Base-by-base conservation (phyloP, 2,329 filamentous ascomycete species). In the Sordariomycetes sp. region DNA sequence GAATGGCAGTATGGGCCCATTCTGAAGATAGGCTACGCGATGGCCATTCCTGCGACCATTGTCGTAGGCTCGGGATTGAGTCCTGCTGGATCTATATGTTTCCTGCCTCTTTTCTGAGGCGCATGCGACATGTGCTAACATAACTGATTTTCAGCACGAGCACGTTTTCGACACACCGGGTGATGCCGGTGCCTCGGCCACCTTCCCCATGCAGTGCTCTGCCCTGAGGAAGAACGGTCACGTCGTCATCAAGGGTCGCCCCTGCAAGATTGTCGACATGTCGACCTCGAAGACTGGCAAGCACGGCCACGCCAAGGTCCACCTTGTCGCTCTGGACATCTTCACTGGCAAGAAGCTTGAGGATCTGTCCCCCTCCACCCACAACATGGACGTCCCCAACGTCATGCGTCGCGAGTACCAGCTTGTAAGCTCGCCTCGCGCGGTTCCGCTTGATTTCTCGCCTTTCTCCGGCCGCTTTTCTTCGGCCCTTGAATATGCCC, bases 261-360 rank as follows among this genome's bases (percentile, higher is more conserved):
- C 94, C 69, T 99, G 94, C 91, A 99, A 97, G 89, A 99, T 99
- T 70, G 89, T 97, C 76, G 94, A 99, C 73, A 99, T 99, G 95
- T 96, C 90, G 67, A 99, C 94, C 81, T 99, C 94, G 76, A 99
- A 99, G 91, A 99, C 94, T 67, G 94, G 94, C 79, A 99, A 99
- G 90, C 94, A 99, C 88, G 94, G 94, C 76, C 95, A 99, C 89
- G 94, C 94, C 79, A 99, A 99, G 87, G 94, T 99, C 75, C 92
- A 99, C 80, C 80, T 99, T 69, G 87, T 96, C 70, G 94, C 90
- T 72, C 85, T 95, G 74, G 94, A 99, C 76, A 97, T 99, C 81
- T 99, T 99, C 87, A 99, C 91, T 65, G 82, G 82, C 84, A 99
- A 96, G 89, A 99, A 99, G 86, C 84, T 96, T 65, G 94, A 99